phyloP scores from a whole-genome alignment of 129 eudicot species.

The Lactuca sativa region DNA sequence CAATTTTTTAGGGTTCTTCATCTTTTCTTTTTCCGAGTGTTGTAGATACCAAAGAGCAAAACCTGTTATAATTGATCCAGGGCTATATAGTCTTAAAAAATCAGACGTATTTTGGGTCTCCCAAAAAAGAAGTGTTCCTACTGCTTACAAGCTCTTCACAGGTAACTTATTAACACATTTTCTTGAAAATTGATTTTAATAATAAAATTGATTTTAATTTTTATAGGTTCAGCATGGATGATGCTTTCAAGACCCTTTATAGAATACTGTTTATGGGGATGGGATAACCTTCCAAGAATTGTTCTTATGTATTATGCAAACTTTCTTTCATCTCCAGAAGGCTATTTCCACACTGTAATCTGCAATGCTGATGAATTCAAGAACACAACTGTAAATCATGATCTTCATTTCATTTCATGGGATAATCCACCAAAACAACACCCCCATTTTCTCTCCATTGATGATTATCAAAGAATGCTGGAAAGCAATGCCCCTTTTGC shows the following conservation, averaged over 20 bases:
- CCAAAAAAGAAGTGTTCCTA: constrained; percentile 61
- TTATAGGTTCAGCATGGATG: constrained; percentile 91
- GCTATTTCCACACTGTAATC: constrained; percentile 80
- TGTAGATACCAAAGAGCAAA: constrained; percentile 74
- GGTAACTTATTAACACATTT: constrained; percentile 36
- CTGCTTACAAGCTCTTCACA: constrained; percentile 79
- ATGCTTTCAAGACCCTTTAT: constrained; percentile 77
- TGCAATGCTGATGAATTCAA: constrained; percentile 69
- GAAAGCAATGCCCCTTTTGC: constrained; percentile 79
- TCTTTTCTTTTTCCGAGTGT: constrained; percentile 1
- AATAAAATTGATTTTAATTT: background rate
- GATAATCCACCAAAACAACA: constrained; percentile 84
- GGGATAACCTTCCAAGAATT: constrained; percentile 79
- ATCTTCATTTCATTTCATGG: constrained; percentile 85
- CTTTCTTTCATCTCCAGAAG: constrained; percentile 81
- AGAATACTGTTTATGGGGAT: constrained; percentile 76
- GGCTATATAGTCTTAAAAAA: constrained; percentile 58
- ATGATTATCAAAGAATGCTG: constrained; percentile 59
- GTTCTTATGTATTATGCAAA: constrained; percentile 82
- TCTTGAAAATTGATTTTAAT: background rate
- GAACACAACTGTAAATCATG: constrained; percentile 78
- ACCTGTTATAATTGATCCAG: constrained; percentile 78
- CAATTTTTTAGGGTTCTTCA: constrained; percentile 7
- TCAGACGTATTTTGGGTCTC: constrained; percentile 70
- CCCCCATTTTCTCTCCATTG: constrained; percentile 59